phyloP scores from a whole-genome alignment of 495 filamentous ascomycete genomes.

The Polyplosphaeria fusca region DNA sequence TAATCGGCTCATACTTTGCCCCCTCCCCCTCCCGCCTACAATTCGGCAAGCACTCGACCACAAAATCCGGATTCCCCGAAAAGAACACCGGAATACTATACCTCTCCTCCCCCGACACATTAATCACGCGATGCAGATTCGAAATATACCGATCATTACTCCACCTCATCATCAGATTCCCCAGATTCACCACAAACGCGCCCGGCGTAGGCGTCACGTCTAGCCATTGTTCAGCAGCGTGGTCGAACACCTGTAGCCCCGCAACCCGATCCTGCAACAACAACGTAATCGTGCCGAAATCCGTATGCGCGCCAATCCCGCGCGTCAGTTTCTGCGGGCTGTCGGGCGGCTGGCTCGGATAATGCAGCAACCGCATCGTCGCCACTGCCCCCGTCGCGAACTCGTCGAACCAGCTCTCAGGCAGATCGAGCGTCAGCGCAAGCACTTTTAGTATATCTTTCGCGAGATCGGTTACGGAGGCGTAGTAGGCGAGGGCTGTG shows the following conservation, averaged over 20 bases:
- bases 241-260: constrained; percentile 41
- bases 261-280: constrained; percentile 40
- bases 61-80: constrained; percentile 39
- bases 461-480: constrained; percentile 3
- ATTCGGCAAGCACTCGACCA: constrained; percentile 18
- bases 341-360: constrained; percentile 31
- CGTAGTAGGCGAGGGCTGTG: constrained; percentile 17
- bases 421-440: constrained; percentile 25
- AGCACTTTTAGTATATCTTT: constrained; percentile 36
- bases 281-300: constrained; percentile 44
- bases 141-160: constrained; percentile 39
- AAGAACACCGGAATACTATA: constrained; percentile 31
- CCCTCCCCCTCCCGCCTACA: constrained; percentile 13
- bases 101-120: constrained; percentile 20
- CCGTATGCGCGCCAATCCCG: constrained; percentile 42
- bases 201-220: constrained; percentile 35
- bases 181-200: constrained; percentile 43
- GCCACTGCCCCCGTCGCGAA: constrained; percentile 23
- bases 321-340: constrained; percentile 28
- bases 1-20: constrained; percentile 18
- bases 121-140: constrained; percentile 42
- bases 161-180: constrained; percentile 38
- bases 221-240: constrained; percentile 36
- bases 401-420: constrained; percentile 18
- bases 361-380: constrained; percentile 41